Percentiles rank a stretch among this genome's conserved stretches.
phyloP scores from a whole-genome alignment of 352 stramenopile genomes.

The Phytophthora capsici region DNA sequence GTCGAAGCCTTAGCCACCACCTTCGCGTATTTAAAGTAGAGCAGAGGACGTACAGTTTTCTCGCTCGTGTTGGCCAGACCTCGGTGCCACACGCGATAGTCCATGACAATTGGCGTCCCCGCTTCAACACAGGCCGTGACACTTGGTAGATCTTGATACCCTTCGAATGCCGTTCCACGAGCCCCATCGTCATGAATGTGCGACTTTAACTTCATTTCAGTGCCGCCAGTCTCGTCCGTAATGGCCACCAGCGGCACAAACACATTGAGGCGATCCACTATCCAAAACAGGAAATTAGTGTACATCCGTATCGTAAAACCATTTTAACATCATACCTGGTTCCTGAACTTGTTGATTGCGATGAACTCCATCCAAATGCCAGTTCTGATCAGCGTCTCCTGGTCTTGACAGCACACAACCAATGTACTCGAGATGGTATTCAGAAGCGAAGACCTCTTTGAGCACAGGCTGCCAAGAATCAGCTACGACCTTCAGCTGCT shows the following conservation, averaged over 20 bases:
- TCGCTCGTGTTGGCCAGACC: constrained; percentile 59
- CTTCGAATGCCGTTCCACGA: constrained; percentile 49
- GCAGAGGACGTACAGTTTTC: constrained; percentile 51
- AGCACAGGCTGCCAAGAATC: constrained; percentile 38
- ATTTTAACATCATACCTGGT: constrained; percentile 37
- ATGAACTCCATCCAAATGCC: constrained; percentile 82
- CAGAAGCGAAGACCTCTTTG: constrained; percentile 22
- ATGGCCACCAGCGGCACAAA: constrained; percentile 75
- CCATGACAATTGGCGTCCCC: constrained; percentile 72
- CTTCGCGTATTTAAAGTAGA: constrained; percentile 79
- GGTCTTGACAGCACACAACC: constrained; percentile 73
- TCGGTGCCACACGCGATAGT: constrained; percentile 84
- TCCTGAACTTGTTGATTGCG: constrained; percentile 56
- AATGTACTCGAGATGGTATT: constrained; percentile 68
- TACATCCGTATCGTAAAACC: neutral
- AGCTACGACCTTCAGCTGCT: constrained; percentile 40
- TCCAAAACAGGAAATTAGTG: constrained; percentile 5
- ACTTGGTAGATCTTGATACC: constrained; percentile 58
- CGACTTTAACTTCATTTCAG: constrained; percentile 72
- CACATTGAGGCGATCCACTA: constrained; percentile 78
- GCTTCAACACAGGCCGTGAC: constrained; percentile 58
- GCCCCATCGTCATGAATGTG: constrained; percentile 53
- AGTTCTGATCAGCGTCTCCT: constrained; percentile 74
- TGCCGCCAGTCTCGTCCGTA: constrained; percentile 53
- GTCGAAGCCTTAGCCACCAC: neutral